Percentiles rank a stretch among this genome's conserved stretches.
phyloP scores from a whole-genome alignment of 352 stramenopile genomes.

The Globisporangium spiculum region DNA sequence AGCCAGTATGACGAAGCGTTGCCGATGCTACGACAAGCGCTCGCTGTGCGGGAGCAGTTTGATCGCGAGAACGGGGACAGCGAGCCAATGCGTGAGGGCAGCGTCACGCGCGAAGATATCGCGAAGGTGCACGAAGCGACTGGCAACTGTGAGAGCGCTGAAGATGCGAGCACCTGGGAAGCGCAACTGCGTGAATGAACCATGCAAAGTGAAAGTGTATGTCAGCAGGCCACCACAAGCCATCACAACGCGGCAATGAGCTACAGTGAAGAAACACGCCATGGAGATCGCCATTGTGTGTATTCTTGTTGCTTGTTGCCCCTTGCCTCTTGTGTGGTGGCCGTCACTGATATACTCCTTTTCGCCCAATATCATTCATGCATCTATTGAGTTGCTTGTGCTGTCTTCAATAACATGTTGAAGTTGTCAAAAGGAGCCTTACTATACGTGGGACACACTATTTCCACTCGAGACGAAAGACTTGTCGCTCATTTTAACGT shows the following conservation, averaged over 20 bases:
- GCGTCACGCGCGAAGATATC: constrained; percentile 61
- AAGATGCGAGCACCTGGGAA: constrained; percentile 37
- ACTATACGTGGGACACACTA: neutral
- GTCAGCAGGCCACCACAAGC: no score
- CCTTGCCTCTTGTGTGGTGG: no score
- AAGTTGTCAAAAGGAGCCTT: no score
- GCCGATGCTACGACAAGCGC: constrained; percentile 34
- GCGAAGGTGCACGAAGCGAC: constrained; percentile 64
- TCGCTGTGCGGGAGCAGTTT: constrained; percentile 17
- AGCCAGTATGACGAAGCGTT: constrained; percentile 44
- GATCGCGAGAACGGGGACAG: neutral
- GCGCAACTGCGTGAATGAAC: constrained; percentile 49
- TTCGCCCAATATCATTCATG: no score
- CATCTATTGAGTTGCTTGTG: no score
- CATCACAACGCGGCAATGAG: no score
- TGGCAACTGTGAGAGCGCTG: constrained; percentile 44
- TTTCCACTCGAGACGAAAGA: neutral
- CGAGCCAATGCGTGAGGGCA: constrained; percentile 37
- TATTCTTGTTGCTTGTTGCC: no score
- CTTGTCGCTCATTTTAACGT: neutral
- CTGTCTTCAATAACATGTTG: no score
- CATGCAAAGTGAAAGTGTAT: constrained; percentile 51
- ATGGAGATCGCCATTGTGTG: no score
- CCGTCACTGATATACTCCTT: no score
- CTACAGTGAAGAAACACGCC: no score